Base-by-base conservation (phyloP, 805 yeast species). In the Saccharomyces mikatae region DNA sequence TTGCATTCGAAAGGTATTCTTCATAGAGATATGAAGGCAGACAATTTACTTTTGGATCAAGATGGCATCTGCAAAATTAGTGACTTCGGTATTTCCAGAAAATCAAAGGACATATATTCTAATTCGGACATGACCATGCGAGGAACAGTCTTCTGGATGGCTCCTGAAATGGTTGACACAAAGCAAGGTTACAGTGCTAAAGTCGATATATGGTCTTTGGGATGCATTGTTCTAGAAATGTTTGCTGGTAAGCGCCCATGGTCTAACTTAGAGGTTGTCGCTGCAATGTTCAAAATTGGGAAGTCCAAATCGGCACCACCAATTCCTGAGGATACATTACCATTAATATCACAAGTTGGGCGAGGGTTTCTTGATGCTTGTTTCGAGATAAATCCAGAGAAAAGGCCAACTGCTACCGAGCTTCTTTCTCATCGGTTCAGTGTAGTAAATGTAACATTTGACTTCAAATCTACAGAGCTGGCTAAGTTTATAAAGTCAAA, bases 121-220 rank as follows among this genome's bases (percentile, higher is more conserved):
- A 90, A 94, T 68, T 89, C 96, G 3, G 97, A 89, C 53, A 88
- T 91, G 96, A 91, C 97, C 11, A 89, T 89, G 96, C 96, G 95
- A 71, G 99, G 99, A 26, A 91, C 99, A 0, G 89, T 95, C 1
- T 94, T 91, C 69, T 94, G 99, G 99, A 94, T 94, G 99, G 99
- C 99, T 0, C 99, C 99, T 0, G 99, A 94, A 67, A 96, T 95
- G 59, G 90, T 94, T 51, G 92, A 90, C 67, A 89, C 89, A 55
- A 84, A 84, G 59, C 94, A 86, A 67, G 99, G 99, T 0, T 94
- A 94, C 68, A 89, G 96, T 74, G 99, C 99, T 22, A 94, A 94
- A 71, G 90, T 94, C 26, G 99, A 94, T 71, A 91, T 94, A 44
- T 94, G 99, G 99, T 91, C 98, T 0, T 71, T 92, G 26, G 99